Conservation (phyloP, 495 filamentous ascomycete genomes). For the Xylaria acuta region DNA sequence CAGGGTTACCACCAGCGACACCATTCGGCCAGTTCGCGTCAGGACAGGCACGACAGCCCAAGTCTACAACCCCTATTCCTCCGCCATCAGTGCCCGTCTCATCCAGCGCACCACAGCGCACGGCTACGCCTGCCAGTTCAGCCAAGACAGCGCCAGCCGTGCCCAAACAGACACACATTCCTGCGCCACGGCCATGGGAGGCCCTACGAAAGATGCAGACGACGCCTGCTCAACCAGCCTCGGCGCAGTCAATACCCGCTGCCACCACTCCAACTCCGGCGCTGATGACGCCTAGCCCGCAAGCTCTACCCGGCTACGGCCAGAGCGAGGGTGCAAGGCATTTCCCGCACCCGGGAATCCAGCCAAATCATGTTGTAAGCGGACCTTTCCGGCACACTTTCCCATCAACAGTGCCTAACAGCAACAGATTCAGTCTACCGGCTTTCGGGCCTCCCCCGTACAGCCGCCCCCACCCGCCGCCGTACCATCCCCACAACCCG, state of each 20-base stretch:
- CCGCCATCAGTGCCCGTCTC: conserved; percentile 17
- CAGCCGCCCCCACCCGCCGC: conserved; percentile 20
- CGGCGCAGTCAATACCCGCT: conserved; percentile 12
- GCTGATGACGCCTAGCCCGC: conserved; percentile 2
- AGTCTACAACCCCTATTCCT: conserved; percentile 20
- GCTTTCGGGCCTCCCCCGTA: conserved; percentile 27
- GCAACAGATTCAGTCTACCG: conserved; percentile 35
- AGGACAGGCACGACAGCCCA: background rate
- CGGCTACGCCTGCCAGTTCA: conserved; percentile 13
- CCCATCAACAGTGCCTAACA: conserved; percentile 42
- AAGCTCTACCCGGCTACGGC: conserved; percentile 9
- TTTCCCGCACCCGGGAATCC: conserved; percentile 31
- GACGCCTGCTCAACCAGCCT: conserved; percentile 18
- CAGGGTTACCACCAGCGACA: background rate
- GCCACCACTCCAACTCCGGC: conserved; percentile 6
- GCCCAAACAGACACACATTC: conserved; percentile 36
- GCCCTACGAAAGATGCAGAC: conserved; percentile 34
- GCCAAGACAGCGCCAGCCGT: conserved; percentile 9
- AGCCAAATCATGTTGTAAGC: conserved; percentile 44
- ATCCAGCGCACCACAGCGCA: conserved; percentile 11
- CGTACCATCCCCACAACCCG: conserved; percentile 22
- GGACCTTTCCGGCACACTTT: conserved; percentile 39
- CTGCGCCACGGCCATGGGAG: conserved; percentile 42
- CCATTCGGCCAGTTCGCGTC: conserved; percentile 13
- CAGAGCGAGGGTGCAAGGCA: conserved; percentile 28